Evolutionary conservation across 2,329 filamentous ascomycete species (phyloP), one percentile per base, ranked within the genome.

Genomic region (Pseudogymnoascus sp.): DNA sequence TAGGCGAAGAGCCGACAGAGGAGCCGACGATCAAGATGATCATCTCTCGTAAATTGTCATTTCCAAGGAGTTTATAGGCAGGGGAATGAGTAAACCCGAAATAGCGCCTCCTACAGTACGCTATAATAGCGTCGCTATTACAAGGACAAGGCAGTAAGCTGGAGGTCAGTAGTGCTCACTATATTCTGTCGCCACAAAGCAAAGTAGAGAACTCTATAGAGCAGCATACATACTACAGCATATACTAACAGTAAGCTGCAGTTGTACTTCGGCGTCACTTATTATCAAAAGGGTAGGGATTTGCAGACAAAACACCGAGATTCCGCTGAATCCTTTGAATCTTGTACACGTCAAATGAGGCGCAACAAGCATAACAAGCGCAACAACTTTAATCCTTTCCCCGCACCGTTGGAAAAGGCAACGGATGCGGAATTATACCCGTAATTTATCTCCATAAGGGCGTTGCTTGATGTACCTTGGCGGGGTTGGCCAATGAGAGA

Each of bases 371-470:
- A 6, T 45, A 45, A 45, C 40, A 57, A 18, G 51, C 29, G 51
- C 51, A 36, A 57, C 16, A 57, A 34, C 51, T 57, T 57, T 57
- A 57, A 34, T 36, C 51, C 29, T 12, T 34, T 14, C 51, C 29
- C 51, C 51, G 29, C 51, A 57, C 51, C 51, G 51, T 57, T 57
- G 51, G 5, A 57, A 57, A 34, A 12, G 5, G n/a, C 29, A 57
- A 57, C 51, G 29, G n/a, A 57, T 57, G 51, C 51, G 51, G 51
- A 57, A 57, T 57, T 57, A 34, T 57, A 57, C 29, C 51, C 51
- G 51, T 57, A 57, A 18, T 57, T 6, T 11, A 5, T 8, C 4
- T 29, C 47, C 16, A n/a, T 18, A 29, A 12, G 26, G 26, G 47
- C 47, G 31, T 57, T 57, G 47, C 47, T 57, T 57, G 47, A 29